A percentile compares a stretch with the other conserved stretches of the same genome.
These are phyloP conservation scores for Alliaria petiolata DNA, from an alignment of 345 rosid genomes.

Conservation along the genomic window DNA sequence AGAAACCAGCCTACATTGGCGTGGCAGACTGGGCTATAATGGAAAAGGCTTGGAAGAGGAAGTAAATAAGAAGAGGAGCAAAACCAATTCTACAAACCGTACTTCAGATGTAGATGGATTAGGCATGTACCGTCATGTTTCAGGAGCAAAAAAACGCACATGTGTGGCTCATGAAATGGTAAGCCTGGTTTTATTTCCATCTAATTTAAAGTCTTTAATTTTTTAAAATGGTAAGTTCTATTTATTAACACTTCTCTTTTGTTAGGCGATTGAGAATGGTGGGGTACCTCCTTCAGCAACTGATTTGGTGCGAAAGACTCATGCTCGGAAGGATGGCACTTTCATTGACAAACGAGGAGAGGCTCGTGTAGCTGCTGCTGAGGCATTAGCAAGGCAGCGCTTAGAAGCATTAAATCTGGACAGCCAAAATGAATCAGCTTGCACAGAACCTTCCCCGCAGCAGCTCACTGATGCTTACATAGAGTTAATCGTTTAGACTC, in stretches of 20 bases:
- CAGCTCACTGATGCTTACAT: too few species aligned
- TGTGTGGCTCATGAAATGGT: neutral
- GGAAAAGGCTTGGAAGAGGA: neutral
- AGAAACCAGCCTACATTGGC: neutral
- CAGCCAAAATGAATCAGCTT: too few species aligned
- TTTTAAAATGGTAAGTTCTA: too few species aligned
- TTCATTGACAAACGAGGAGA: neutral
- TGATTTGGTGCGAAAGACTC: neutral
- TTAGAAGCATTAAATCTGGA: too few species aligned
- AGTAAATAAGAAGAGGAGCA: neutral
- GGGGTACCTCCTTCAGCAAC: neutral
- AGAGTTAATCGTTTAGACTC: too few species aligned
- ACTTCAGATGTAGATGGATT: neutral
- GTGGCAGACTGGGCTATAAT: neutral
- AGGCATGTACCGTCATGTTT: neutral
- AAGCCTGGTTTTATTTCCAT: neutral
- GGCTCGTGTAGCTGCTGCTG: too few species aligned
- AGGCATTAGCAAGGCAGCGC: too few species aligned
- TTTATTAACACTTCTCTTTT: neutral
- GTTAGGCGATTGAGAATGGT: neutral
- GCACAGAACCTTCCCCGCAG: too few species aligned
- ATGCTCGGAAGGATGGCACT: neutral
- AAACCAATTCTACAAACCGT: neutral
- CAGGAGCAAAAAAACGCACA: neutral
- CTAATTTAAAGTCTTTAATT: neutral